Percentiles rank a stretch among this genome's conserved stretches.
Evolutionary conservation across 768 basidiomycete genomes (phyloP).

Genomic region (Boletus rubescentipes): DNA sequence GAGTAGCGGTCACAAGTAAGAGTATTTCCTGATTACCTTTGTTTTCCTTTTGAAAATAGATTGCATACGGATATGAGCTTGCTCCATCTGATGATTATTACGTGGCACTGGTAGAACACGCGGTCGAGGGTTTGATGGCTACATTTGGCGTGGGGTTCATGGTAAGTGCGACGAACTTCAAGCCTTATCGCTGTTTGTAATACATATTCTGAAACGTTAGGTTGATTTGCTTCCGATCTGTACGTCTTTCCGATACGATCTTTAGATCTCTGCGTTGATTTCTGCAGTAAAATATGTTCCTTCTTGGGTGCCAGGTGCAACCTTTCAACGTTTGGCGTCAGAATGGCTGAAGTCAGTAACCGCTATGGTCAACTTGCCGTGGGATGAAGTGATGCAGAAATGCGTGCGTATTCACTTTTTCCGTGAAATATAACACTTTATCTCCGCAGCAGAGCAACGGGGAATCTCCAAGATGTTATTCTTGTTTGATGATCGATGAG

Average conservation of each 20-base stretch:
- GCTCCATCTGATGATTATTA: slow-evolving; percentile 3
- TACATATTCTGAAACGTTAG: neutral
- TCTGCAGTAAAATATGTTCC: slow-evolving; percentile 1
- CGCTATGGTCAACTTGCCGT: slow-evolving; percentile 2
- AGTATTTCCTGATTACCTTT: neutral
- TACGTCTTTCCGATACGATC: neutral
- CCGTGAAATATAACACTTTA: neutral
- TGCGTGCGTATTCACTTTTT: neutral
- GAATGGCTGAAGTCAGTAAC: slow-evolving; percentile 4
- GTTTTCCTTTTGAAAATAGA: neutral
- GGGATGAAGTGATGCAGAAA: slow-evolving; percentile 4
- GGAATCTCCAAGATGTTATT: neutral
- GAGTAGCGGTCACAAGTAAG: neutral
- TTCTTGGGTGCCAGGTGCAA: slow-evolving; percentile 3
- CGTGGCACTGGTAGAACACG: slow-evolving; percentile 1
- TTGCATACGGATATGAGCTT: slow-evolving; percentile 4
- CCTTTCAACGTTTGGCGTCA: slow-evolving; percentile 1
- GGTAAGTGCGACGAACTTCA: neutral
- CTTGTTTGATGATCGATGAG: slow-evolving; percentile 4
- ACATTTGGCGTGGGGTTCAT: slow-evolving; percentile 8
- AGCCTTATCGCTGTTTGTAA: neutral
- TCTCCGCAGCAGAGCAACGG: neutral
- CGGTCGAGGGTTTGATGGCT: slow-evolving; percentile 2
- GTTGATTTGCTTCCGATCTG: slow-evolving; percentile 2
- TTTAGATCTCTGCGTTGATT: neutral